Base-by-base conservation (phyloP, 2,329 filamentous ascomycete species). In the Verticillium nubilum region DNA sequence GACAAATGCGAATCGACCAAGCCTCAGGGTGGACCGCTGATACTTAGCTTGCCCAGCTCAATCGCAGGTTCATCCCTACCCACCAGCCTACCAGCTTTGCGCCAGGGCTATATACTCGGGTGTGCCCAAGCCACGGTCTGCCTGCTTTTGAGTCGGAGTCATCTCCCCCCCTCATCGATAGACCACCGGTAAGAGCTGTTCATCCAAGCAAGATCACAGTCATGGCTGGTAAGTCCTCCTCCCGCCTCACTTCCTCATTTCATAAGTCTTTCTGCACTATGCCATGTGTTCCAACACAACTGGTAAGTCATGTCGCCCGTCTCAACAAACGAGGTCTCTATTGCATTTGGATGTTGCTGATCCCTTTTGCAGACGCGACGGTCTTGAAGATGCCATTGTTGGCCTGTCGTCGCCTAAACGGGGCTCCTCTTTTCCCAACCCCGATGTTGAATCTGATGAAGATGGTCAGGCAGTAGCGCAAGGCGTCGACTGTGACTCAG, bases 211-310 rank as follows among this genome's bases (percentile, higher is more conserved):
- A 52, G 58, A 17, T 28, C 58, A 19, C 58, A 35, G 42, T 42
- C 26, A 64, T 64, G 63, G 61, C 61, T 63, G 63, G 63, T 64
- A 64, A 54, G 63, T 63, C 54, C 54, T 15, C 54, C 52, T 52
- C 58, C 54, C 50, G 33, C 61, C 54, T 54, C 58, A 27, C 54
- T 50, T 47, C 61, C 54, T 54, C 58, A 27, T 31, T 55, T n/a
- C 7, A 7, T 31, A 35, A 50, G 23, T 23, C 17, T 31, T 19
- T n/a, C 26, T 7, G 5, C 3, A n/a, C 17, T 10, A 23, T 3
- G 52, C 26, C 26, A 31, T 15, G 25, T 25, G 50, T 58, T 59
- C 53, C 35, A 59, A 59, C 50, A 19, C 17, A 37, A 52, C 61
- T 64, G 59, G 62, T 64, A 64, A 61, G 61, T 59, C 29, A 5